Evolutionary conservation across 148 eudicot species (phyloP), one percentile per base, ranked within the genome.

Genomic region (Limonium bicolor): DNA sequence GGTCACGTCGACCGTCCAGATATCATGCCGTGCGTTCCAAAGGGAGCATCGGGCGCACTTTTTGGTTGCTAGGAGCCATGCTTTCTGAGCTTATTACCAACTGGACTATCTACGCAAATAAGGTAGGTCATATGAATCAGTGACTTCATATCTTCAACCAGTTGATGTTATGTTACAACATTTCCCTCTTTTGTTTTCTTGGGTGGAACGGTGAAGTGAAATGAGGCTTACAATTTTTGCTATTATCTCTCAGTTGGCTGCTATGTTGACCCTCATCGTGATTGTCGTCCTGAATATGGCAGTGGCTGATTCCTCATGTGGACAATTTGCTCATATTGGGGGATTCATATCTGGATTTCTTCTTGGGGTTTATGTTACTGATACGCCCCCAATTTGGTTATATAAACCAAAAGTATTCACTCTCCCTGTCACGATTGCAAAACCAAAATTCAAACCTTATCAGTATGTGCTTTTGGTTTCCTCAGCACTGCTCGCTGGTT

Each of bases 1-100:
- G n/a, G n/a, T n/a, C n/a, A n/a, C n/a, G n/a, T n/a, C n/a, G n/a
- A n/a, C n/a, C n/a, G n/a, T n/a, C n/a, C n/a, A n/a, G n/a, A n/a
- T n/a, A n/a, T n/a, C n/a, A n/a, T n/a, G 3, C 2, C 1, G 31
- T 13, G 43, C 20, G 65, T 80, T 5, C 68, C 79, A 21, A 80
- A 76, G 52, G 97, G 97, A 53, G 94, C 97, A 38, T 88, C 97
- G 31, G 97, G 97, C 36, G 92, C 97, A 21, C 55, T 88, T 20
- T 88, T 88, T 63, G 97, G 97, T 58, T 88, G 40, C 74, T 88
- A 7, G 97, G 97, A 36, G 84, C 72, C 57, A 83, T 88, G 97
- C 94, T 88, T 12, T 83, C 97, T 9, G 97, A 83, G 64, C 77
- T 88, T 49, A 33, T 83, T 39, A 74, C 77, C 13, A 88, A 88